A percentile compares a stretch with the other conserved stretches of the same genome.
These are phyloP conservation scores for Fusarium albidum DNA, from an alignment of 2,329 filamentous ascomycete genomes.

Conservation along the genomic window DNA sequence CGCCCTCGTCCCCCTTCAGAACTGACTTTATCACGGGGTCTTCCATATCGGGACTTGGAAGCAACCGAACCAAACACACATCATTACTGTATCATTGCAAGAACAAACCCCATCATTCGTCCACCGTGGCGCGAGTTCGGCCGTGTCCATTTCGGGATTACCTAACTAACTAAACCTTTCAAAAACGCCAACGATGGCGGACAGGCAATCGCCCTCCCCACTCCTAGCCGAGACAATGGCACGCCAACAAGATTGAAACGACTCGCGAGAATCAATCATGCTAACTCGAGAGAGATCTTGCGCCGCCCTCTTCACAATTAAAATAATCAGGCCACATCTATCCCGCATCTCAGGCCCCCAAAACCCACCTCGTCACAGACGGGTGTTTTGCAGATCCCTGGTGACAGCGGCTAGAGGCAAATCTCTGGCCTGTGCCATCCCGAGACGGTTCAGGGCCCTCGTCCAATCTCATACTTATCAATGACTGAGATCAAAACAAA, in stretches of 20 bases:
- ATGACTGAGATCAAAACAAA: slow-evolving; percentile 3
- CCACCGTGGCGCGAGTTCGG: slow-evolving; percentile 1
- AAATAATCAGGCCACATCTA: slow-evolving; percentile 18
- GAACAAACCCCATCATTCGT: not conserved
- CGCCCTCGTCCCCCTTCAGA: slow-evolving; percentile 27
- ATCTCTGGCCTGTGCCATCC: slow-evolving; percentile 1
- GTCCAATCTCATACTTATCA: slow-evolving; percentile 6
- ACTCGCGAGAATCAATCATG: slow-evolving; percentile 12
- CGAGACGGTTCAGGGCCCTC: not conserved
- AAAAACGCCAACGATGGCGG: slow-evolving; percentile 1
- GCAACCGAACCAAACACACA: slow-evolving; percentile 9
- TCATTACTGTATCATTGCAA: slow-evolving; percentile 15
- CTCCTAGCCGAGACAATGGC: slow-evolving; percentile 17
- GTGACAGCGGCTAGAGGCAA: slow-evolving; percentile 8
- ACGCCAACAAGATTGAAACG: slow-evolving; percentile 13
- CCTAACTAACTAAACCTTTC: not conserved
- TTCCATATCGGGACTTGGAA: slow-evolving; percentile 17
- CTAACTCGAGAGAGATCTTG: slow-evolving; percentile 12
- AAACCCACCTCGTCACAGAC: not conserved
- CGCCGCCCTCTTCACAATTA: slow-evolving; percentile 3
- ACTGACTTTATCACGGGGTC: slow-evolving; percentile 26
- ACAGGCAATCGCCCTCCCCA: slow-evolving; percentile 11
- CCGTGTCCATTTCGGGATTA: not conserved
- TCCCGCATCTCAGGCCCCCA: slow-evolving; percentile 10
- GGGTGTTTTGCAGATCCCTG: slow-evolving; percentile 6